Evolutionary conservation across 1,284 basidiomycete genomes (phyloP).

Genomic region (Leucoagaricus sp.): DNA sequence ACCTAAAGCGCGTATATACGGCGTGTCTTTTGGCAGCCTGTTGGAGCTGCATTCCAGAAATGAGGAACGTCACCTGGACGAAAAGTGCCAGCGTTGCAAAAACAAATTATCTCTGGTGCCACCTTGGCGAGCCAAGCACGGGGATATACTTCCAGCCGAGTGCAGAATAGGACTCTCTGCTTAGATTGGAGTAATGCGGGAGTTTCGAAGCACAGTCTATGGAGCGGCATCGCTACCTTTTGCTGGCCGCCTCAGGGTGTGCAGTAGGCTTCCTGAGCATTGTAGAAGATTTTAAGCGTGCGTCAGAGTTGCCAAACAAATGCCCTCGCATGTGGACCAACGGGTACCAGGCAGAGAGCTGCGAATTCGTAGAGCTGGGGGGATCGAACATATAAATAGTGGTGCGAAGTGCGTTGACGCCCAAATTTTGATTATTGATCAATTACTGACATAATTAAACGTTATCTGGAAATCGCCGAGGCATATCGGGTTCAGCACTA

Average conservation of each 20-base stretch:
- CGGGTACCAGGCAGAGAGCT: background rate
- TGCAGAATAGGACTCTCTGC: background rate
- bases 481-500: constrained; percentile 7
- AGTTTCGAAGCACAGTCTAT: background rate
- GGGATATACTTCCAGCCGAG: background rate
- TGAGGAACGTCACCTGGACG: background rate
- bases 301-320: background rate
- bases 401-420: too few species aligned
- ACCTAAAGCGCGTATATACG: too few species aligned
- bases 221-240: background rate
- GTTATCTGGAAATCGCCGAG: constrained; percentile 23
- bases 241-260: background rate
- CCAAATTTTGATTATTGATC: background rate
- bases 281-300: background rate
- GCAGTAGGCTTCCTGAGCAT: too few species aligned
- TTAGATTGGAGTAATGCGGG: background rate
- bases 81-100: background rate
- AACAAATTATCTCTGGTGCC: background rate
- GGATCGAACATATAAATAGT: background rate
- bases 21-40: too few species aligned
- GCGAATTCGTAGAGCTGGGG: background rate
- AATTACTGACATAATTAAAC: constrained; percentile 14
- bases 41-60: too few species aligned
- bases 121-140: background rate
- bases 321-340: background rate